Conservation (phyloP, 1,139 yeast species). For the Taphrina deformans region DNA sequence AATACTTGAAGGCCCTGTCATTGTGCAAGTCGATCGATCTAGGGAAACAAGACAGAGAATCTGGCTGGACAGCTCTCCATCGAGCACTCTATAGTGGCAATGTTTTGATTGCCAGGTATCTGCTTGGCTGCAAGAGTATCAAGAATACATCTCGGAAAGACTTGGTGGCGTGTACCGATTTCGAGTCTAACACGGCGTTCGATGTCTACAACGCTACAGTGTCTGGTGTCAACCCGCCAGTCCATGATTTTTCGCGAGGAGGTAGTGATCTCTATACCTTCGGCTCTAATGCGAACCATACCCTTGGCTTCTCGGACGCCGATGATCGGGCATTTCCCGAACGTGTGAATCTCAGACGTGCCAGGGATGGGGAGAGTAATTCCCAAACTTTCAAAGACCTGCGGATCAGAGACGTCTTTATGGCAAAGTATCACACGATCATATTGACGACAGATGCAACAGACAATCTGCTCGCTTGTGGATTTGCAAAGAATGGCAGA, state of each 20-base stretch:
- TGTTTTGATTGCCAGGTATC: slow-evolving; percentile 56
- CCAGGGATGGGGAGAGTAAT: slow-evolving; percentile 12
- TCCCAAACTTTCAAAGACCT: slow-evolving; percentile 32
- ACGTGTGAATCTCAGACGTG: slow-evolving; percentile 40
- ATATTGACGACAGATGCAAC: slow-evolving; percentile 54
- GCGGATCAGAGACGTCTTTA: slow-evolving; percentile 51
- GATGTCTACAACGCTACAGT: slow-evolving; percentile 40
- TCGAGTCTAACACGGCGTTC: slow-evolving; percentile 53
- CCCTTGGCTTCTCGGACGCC: slow-evolving; percentile 68
- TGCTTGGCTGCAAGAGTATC: slow-evolving; percentile 47
- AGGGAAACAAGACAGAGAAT: slow-evolving; percentile 63
- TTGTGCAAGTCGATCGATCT: slow-evolving; percentile 54
- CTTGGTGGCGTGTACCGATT: slow-evolving; percentile 60
- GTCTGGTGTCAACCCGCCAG: slow-evolving; percentile 43
- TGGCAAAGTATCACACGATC: slow-evolving; percentile 70
- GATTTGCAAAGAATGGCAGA: slow-evolving; percentile 71
- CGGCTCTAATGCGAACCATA: slow-evolving; percentile 67
- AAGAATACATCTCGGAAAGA: slow-evolving; percentile 43
- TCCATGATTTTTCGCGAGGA: slow-evolving; percentile 48
- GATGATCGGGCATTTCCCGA: slow-evolving; percentile 54
- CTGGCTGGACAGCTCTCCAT: slow-evolving; percentile 82
- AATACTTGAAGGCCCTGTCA: slow-evolving; percentile 53
- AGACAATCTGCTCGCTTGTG: slow-evolving; percentile 60
- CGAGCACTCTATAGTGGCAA: slow-evolving; percentile 63
- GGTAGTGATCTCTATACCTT: slow-evolving; percentile 55